Evolutionary conservation across 306 rosid species (phyloP).

Genomic region (Casuarina cunninghamiana): DNA sequence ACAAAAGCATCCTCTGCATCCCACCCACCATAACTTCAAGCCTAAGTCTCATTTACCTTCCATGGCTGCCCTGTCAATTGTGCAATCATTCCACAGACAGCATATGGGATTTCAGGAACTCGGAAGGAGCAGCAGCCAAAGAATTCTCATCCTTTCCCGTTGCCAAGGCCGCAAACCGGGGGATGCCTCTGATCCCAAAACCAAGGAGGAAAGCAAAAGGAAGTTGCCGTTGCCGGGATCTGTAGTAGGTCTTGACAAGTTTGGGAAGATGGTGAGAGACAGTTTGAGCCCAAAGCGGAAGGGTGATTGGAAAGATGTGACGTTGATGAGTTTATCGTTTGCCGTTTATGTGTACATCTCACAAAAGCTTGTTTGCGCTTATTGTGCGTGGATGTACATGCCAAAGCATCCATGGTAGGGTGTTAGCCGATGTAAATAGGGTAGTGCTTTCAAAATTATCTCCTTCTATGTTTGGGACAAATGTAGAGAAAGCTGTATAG

Average conservation of each 20-base stretch:
- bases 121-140: conserved; percentile 25
- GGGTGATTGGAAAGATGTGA: conserved; percentile 63
- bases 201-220: conserved; percentile 13
- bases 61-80: conserved; percentile 35
- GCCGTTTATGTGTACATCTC: conserved; percentile 66
- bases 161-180: conserved; percentile 32
- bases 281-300: conserved; percentile 49
- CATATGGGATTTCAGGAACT: background rate
- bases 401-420: conserved; percentile 45
- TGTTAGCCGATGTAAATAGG: background rate
- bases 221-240: background rate
- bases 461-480: background rate
- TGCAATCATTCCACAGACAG: conserved; percentile 5
- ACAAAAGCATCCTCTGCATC: background rate
- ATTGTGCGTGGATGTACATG: conserved; percentile 46
- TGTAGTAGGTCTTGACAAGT: conserved; percentile 26
- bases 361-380: conserved; percentile 51
- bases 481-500: background rate
- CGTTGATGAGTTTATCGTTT: conserved; percentile 56
- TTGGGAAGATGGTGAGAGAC: conserved; percentile 45
- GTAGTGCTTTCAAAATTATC: background rate
- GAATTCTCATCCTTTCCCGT: conserved; percentile 10
- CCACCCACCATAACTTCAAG: background rate
- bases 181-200: conserved; percentile 11
- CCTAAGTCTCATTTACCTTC: conserved; percentile 7